A percentile compares a stretch with the other conserved stretches of the same genome.
Conservation (phyloP, 495 filamentous ascomycete species). For the Aspergillus cristatus region DNA sequence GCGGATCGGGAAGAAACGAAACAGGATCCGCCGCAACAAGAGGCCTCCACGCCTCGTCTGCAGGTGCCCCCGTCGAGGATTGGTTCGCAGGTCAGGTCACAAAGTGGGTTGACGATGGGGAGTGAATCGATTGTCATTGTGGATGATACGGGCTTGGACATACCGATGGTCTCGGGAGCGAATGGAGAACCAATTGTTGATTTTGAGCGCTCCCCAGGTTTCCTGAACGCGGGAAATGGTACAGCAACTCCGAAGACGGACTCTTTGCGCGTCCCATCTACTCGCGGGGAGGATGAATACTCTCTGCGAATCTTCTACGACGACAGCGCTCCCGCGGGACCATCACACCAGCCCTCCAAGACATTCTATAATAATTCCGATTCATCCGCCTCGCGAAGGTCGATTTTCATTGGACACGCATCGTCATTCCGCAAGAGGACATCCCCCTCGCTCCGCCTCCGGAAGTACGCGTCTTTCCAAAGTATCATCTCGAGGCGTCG, state of each 20-base stretch:
- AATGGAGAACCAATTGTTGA: constrained; percentile 7
- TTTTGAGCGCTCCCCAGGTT: constrained; percentile 6
- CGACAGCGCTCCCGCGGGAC: constrained; percentile 9
- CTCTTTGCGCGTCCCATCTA: constrained; percentile 10
- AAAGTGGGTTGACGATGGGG: constrained; percentile 60
- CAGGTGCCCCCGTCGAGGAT: not conserved
- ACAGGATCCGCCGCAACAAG: constrained; percentile 1
- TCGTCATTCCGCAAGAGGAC: constrained; percentile 18
- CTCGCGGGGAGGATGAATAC: constrained; percentile 18
- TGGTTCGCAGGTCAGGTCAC: constrained; percentile 17
- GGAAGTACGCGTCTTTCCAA: constrained; percentile 63
- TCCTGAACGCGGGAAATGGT: constrained; percentile 7
- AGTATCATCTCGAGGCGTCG: constrained; percentile 56
- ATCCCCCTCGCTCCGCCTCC: constrained; percentile 35
- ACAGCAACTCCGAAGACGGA: constrained; percentile 8
- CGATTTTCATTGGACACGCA: constrained; percentile 23
- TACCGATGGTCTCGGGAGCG: constrained; percentile 30
- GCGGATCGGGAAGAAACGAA: constrained; percentile 6
- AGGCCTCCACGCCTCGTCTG: constrained; percentile 1
- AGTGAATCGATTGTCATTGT: constrained; percentile 86
- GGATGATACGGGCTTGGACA: constrained; percentile 43
- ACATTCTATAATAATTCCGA: too few relatives aligned
- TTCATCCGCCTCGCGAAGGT: constrained; percentile 19
- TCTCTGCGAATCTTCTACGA: constrained; percentile 28
- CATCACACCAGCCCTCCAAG: too few relatives aligned